A percentile compares a stretch with the other conserved stretches of the same genome.
Conservation (phyloP, 768 basidiomycete genomes). For the Chalciporus piperatus region DNA sequence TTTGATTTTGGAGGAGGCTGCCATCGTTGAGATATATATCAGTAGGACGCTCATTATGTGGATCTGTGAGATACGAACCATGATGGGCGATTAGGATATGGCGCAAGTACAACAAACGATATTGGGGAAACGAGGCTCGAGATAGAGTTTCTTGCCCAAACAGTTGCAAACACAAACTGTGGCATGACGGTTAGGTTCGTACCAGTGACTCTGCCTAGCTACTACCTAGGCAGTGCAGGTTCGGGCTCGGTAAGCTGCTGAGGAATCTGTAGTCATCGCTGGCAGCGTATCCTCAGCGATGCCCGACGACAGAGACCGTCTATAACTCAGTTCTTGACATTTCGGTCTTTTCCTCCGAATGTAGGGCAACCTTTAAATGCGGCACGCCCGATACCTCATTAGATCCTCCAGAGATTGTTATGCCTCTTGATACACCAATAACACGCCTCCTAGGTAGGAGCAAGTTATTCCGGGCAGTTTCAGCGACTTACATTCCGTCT, state of each 20-base stretch:
- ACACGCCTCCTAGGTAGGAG: conserved; percentile 51
- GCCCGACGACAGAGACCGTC: no score
- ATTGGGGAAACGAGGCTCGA: conserved; percentile 24
- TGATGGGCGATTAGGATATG: conserved; percentile 44
- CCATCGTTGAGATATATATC: conserved; percentile 4
- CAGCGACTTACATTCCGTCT: not conserved
- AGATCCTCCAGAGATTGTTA: conserved; percentile 4
- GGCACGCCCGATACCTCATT: not conserved
- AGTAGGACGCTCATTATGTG: not conserved
- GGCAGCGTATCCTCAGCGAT: no score
- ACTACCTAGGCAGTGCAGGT: no score
- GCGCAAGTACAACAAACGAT: conserved; percentile 16
- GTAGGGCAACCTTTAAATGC: not conserved
- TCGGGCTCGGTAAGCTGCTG: no score
- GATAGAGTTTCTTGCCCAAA: conserved; percentile 27
- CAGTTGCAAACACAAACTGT: conserved; percentile 29
- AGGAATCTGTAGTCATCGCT: no score
- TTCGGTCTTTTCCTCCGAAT: not conserved
- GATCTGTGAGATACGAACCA: conserved; percentile 43
- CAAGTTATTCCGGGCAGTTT: not conserved
- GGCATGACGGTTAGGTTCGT: no score
- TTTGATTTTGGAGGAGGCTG: conserved; percentile 96
- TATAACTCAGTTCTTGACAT: not conserved
- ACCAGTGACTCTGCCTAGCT: no score
- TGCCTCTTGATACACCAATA: conserved; percentile 36